Evolutionary conservation across 768 basidiomycete genomes (phyloP), one percentile per base, ranked within the genome.

Genomic region (Lactarius deliciosus): DNA sequence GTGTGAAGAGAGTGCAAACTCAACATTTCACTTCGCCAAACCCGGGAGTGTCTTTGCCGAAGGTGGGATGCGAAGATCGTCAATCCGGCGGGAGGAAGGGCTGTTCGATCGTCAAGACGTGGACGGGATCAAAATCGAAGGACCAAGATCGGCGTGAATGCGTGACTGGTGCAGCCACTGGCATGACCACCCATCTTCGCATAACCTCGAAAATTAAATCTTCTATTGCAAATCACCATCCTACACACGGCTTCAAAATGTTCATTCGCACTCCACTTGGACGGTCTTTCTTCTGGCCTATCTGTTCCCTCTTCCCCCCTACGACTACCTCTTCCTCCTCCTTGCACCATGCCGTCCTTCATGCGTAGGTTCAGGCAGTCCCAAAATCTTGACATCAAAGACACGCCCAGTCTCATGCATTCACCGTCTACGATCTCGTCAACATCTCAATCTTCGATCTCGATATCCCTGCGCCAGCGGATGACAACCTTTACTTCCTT

Each of bases 401-500:
- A 63, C 41, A 22, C 43, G 0, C 62, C 66, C 5, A 36, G 62
- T 10, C 66, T 63, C 25, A 60, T 56, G 34, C 58, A 68, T 30
- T 63, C 66, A 0, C 62, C 66, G 2, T 67, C 66, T 5, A 67
- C 62, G 9, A 60, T 60, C 62, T 64, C 66, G 13, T 68, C 58
- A 5, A 59, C 53, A 15, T 68, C 66, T 16, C 62, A 40, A 16
- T 64, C 57, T 3, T 64, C 66, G 15, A 20, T 50, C 13, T 55
- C 63, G 2, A 30, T 55, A 41, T 64, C 32, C 36, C 13, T 64
- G 34, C 66, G 58, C 32, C 13, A 15, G 2, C 62, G 63, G 0
- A 53, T 68, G 15, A 28, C 66, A 34, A 47, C 18, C 3, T 3
- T 64, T 13, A 18, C 62, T 6, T 54, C 66, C 18, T 64, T 60